Evolutionary conservation across 139 green algal species (phyloP).

Genomic region (Chlamydomonas sphaeroides): DNA sequence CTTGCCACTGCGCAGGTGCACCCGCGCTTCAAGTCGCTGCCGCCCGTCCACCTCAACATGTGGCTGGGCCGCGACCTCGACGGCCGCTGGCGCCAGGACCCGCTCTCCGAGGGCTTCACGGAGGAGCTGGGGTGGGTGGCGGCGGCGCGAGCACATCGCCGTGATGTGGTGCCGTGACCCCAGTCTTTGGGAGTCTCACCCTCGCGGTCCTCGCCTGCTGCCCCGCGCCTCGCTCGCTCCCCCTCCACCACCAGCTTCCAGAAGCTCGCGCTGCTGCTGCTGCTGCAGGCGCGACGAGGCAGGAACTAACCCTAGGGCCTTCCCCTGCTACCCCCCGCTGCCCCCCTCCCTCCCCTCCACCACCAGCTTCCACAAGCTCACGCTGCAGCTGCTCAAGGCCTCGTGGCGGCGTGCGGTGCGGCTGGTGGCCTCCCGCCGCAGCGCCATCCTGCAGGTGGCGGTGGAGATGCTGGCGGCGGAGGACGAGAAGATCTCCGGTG

Average conservation of each 20-base stretch:
- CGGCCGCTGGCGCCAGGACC: constrained; percentile 41
- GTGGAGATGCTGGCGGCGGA: constrained; percentile 56
- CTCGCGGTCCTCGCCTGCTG: no score
- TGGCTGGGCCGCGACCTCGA: constrained; percentile 47
- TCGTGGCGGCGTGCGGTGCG: constrained; percentile 53
- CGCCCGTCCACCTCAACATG: constrained; percentile 61
- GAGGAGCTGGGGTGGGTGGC: constrained; percentile 61
- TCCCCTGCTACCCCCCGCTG: no score
- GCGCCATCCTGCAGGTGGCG: constrained; percentile 56
- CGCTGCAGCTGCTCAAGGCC: constrained; percentile 67
- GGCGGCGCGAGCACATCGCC: no score
- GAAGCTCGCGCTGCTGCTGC: constrained; percentile 63
- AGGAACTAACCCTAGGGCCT: no score
- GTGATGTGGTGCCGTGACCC: no score
- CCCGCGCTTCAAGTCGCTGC: constrained; percentile 54
- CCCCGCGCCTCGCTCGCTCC: background rate
- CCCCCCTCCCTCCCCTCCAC: background rate
- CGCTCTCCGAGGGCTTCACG: constrained; percentile 49
- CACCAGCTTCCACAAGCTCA: constrained; percentile 62
- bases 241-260: constrained; percentile 48
- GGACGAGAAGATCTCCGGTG: constrained; percentile 55
- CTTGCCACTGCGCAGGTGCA: constrained; percentile 12
- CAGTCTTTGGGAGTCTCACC: no score
- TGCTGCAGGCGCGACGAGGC: no score
- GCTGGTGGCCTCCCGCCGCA: constrained; percentile 50